phyloP scores from a whole-genome alignment of 352 stramenopile genomes.

The Phytophthora macrochlamydospora region DNA sequence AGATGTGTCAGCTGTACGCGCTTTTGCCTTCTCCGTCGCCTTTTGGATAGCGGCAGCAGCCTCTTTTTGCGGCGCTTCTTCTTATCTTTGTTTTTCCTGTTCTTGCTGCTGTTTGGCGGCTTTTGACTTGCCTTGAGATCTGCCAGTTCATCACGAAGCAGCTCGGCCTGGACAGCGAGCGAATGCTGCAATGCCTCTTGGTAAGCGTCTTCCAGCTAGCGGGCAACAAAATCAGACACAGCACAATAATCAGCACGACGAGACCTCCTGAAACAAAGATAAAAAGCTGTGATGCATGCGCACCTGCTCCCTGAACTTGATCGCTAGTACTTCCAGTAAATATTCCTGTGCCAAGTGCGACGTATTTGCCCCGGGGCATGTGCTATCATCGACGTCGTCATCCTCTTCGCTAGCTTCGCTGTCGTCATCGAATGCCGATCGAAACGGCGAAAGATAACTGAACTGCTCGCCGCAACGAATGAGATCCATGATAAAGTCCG shows the following conservation, averaged over 20 bases:
- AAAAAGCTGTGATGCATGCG: not conserved
- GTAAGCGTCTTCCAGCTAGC: slow-evolving; percentile 74
- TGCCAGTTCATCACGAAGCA: slow-evolving; percentile 75
- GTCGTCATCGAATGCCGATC: slow-evolving; percentile 40
- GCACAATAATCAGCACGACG: slow-evolving; percentile 17
- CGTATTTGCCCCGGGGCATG: slow-evolving; percentile 77
- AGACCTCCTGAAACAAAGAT: not conserved
- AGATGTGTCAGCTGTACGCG: slow-evolving; percentile 8
- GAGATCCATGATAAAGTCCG: slow-evolving; percentile 81
- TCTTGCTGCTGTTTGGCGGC: slow-evolving; percentile 45
- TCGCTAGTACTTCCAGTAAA: slow-evolving; percentile 74
- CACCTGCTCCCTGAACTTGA: slow-evolving; percentile 85
- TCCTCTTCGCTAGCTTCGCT: slow-evolving; percentile 52
- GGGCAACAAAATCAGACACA: slow-evolving; percentile 7
- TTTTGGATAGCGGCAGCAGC: slow-evolving; percentile 32
- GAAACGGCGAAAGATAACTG: slow-evolving; percentile 63
- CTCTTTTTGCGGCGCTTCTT: slow-evolving; percentile 80
- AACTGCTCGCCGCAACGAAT: slow-evolving; percentile 83
- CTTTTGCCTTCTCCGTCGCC: slow-evolving; percentile 19
- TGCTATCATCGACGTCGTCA: slow-evolving; percentile 66
- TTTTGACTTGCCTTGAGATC: slow-evolving; percentile 71
- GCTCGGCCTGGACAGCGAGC: slow-evolving; percentile 70
- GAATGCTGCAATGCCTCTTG: slow-evolving; percentile 81
- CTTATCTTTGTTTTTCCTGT: slow-evolving; percentile 83
- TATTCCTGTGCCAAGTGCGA: slow-evolving; percentile 81